Base-by-base conservation (phyloP, 129 eudicot genomes). In the Gnaphalium uliginosum region DNA sequence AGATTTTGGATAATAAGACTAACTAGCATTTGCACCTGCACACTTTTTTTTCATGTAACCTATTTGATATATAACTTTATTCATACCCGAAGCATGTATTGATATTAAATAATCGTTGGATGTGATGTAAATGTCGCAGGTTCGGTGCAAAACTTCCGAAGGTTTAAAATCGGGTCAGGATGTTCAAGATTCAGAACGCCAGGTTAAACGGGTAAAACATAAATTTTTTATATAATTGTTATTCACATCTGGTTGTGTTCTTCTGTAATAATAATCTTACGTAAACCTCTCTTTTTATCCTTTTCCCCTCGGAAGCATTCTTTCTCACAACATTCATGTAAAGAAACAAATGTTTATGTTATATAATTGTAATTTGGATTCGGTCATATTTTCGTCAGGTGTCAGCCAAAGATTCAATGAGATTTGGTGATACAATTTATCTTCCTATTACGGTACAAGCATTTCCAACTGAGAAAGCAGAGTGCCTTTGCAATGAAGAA, bases 401-500 rank as follows among this genome's bases (percentile, higher is more conserved):
- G 68, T 84, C 87, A 66, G 96, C 97, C 51, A 94, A 94, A 86
- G 96, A 94, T 67, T 39, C 78, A 5, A 86, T 95, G 94, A 80
- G 69, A 63, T 39, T 46, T n/a, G 97, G 99, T 48, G 99, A 95
- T 76, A 82, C 83, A n/a, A 81, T 95, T 70, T 79, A 76, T 79
- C 97, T 95, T 76, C 99, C 99, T 43, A 84, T 79, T 41, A 78
- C 91, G 8, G 90, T 94, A 48, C 77, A 82, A 71, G 85, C 84
- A 69, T n/a, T 58, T 25, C 83, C 85, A 9, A 65, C 85, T 53
- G 73, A 79, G 76, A 84, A 81, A 76, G 27, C 66, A 15, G 86
- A 84, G 81, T 65, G 50, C 48, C 13, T 65, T 60, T 86, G 73
- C 69, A 84, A 53, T 80, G 94, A 79, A 68, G 89, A 85, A 63